Evolutionary conservation across 257 asterid genomes (phyloP), one percentile per base, ranked within the genome.

Genomic region (Catharanthus roseus): DNA sequence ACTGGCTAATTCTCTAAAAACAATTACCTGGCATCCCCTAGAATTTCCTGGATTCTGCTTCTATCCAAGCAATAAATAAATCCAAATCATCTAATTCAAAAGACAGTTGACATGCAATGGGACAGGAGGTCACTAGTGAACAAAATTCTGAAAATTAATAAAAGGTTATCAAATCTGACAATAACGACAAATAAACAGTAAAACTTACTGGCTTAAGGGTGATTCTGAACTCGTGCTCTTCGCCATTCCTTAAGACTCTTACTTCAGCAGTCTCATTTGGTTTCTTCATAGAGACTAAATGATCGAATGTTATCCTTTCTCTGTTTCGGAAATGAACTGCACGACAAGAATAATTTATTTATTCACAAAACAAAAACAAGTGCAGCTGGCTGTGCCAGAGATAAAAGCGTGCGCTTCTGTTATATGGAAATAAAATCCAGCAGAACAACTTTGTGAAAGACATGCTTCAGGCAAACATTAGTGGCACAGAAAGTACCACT

Each of bases 271-370:
- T 88, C 69, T 93, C 97, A 74, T 91, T 83, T 67, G 96, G 97
- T 81, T 91, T 93, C 96, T 93, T 93, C 99, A 93, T 93, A 55
- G 99, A 88, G 73, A 93, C 97, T 72, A 93, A 85, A 79, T 93
- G 99, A 80, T 93, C 99, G 80, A 91, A 86, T 70, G 97, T 81
- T 77, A 93, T 93, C 36, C 99, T 85, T 85, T 93, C 99, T 85
- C 97, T 84, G 79, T 93, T 93, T 42, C 97, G 86, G 78, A 93
- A 93, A 69, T 82, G 93, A 79, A 93, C 99, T 93, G 95, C 71
- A 78, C 38, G 74, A 74, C 57, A 82, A 13, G 57, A 79, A 62
- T 67, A 18, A 61, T 42, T 45, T 56, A 73, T 64, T 55, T 67
- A 62, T 12, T 45, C 45, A 26, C 29, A 10, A 33, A 18, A 12